Evolutionary conservation across 2,329 filamentous ascomycete genomes (phyloP).

Genomic region (Lachnellula subtilissima): DNA sequence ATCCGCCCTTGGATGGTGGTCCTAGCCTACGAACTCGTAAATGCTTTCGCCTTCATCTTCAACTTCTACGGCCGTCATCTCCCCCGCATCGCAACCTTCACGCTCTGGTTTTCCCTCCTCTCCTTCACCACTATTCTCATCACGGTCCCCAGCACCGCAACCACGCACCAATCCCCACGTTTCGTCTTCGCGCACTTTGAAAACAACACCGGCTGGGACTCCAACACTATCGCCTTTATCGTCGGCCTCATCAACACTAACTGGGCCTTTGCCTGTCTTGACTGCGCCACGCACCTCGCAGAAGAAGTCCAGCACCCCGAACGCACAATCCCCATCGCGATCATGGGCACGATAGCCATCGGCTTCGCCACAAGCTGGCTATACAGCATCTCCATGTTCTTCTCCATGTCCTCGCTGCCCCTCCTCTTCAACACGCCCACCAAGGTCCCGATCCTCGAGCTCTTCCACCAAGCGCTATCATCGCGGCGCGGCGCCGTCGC

Average conservation of each 20-base stretch:
- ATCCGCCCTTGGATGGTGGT: constrained; percentile 39
- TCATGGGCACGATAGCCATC: constrained; percentile 42
- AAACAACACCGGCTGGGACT: constrained; percentile 47
- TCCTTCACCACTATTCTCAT: constrained; percentile 43
- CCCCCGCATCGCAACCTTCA: constrained; percentile 24
- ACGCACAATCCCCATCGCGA: constrained; percentile 36
- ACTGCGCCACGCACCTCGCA: constrained; percentile 45
- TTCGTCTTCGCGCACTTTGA: constrained; percentile 50
- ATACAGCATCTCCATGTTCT: constrained; percentile 49
- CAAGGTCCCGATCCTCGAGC: constrained; percentile 41
- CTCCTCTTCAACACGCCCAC: constrained; percentile 38
- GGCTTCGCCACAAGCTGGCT: constrained; percentile 45
- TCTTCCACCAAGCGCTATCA: constrained; percentile 45
- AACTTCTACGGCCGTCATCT: constrained; percentile 38
- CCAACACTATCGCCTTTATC: constrained; percentile 46
- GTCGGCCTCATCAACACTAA: constrained; percentile 45
- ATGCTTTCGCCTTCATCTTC: constrained; percentile 34
- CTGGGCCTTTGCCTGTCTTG: constrained; percentile 44
- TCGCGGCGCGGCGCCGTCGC: constrained; percentile 45
- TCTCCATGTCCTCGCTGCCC: constrained; percentile 44
- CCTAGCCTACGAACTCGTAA: constrained; percentile 34
- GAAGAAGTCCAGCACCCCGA: constrained; percentile 43
- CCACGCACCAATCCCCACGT: constrained; percentile 39
- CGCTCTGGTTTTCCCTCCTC: constrained; percentile 35
- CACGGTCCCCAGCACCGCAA: constrained; percentile 43